Percentiles rank a stretch among this genome's conserved stretches.
phyloP scores from a whole-genome alignment of 257 asterid species.

The Nemophila menziesii region DNA sequence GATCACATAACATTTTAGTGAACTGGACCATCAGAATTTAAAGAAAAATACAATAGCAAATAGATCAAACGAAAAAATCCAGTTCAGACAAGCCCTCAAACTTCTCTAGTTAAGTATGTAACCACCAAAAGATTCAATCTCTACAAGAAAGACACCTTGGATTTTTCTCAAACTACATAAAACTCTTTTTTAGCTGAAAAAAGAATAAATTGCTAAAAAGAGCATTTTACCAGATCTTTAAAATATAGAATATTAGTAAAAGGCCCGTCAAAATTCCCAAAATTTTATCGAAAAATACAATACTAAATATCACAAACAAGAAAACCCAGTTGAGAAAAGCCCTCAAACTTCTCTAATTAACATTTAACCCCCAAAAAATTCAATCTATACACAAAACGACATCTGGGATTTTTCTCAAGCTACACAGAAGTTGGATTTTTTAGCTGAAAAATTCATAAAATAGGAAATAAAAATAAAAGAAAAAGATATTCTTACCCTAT shows the following conservation, averaged over 20 bases:
- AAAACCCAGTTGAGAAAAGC: slow-evolving; percentile 3
- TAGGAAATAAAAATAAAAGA: neutral
- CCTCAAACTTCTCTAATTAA: neutral
- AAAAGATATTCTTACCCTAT: slow-evolving; percentile 25
- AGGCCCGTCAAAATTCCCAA: too few species aligned
- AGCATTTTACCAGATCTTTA: too few species aligned
- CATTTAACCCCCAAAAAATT: neutral
- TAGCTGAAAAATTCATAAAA: neutral
- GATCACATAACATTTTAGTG: neutral
- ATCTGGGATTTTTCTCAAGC: too few species aligned
- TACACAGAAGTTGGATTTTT: neutral
- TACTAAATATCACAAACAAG: neutral
- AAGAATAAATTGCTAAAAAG: too few species aligned
- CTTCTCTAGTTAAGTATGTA: neutral
- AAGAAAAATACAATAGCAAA: neutral
- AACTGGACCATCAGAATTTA: neutral
- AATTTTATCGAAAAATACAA: neutral
- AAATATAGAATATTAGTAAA: too few species aligned
- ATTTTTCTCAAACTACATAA: too few species aligned
- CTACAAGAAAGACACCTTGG: too few species aligned
- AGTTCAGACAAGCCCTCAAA: slow-evolving; percentile 1
- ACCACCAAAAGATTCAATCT: neutral
- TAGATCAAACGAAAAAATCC: neutral
- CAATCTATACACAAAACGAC: too few species aligned
- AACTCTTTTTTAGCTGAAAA: neutral